Conservation (phyloP, 78 protist species). For the Dictyostelium capitatum region DNA sequence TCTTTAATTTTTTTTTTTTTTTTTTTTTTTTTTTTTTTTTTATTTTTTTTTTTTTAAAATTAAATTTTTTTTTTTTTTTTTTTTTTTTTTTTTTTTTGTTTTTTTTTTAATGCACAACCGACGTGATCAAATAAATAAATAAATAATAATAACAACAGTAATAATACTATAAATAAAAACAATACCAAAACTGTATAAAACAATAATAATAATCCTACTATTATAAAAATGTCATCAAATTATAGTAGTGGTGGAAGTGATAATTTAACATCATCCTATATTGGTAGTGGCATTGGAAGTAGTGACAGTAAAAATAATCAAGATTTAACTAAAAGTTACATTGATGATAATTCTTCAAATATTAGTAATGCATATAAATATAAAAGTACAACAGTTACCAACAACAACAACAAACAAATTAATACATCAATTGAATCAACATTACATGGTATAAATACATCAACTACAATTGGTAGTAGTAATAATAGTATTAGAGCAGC, state of each 20-base stretch:
- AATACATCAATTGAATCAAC: background rate
- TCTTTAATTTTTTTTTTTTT: no score
- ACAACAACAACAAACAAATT: background rate
- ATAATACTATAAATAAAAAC: no score
- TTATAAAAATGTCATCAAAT: slow-evolving; percentile 9
- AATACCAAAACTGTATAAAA: no score
- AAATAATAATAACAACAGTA: no score
- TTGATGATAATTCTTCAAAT: background rate
- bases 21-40: no score
- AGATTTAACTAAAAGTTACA: background rate
- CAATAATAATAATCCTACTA: no score
- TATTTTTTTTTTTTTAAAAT: no score
- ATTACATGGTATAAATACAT: background rate
- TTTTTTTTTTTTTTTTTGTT: no score
- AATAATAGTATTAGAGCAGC: background rate
- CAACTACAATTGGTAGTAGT: background rate
- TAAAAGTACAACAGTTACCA: background rate
- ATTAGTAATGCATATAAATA: background rate
- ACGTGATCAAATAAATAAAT: no score
- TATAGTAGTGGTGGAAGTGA: background rate
- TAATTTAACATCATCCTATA: background rate
- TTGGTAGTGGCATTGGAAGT: background rate
- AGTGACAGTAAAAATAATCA: background rate
- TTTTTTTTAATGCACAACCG: no score
- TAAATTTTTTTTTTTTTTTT: no score